These are phyloP conservation scores for Ustilago xerochloae DNA, from an alignment of 1,284 basidiomycete genomes.

Conservation along the genomic window DNA sequence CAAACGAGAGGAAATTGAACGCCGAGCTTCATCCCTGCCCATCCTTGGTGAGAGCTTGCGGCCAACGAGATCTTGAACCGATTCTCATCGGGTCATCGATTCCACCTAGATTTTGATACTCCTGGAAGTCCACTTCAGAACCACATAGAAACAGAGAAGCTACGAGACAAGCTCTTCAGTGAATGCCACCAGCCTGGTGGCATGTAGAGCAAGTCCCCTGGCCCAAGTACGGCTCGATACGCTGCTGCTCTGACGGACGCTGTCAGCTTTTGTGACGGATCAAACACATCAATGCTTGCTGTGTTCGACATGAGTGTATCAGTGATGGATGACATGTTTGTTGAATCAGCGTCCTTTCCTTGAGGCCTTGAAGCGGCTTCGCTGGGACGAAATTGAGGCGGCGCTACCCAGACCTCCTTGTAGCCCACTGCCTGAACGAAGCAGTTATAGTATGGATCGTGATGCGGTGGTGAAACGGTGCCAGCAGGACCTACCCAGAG, in stretches of 20 bases:
- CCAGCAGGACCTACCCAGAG: conserved; percentile 86
- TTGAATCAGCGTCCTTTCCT: not conserved
- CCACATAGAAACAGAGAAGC: conserved; percentile 43
- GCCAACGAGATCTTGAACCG: no score
- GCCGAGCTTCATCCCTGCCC: no score
- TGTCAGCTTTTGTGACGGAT: not conserved
- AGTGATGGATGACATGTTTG: conserved; percentile 10
- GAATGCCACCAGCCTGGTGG: conserved; percentile 61
- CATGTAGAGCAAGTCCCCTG: conserved; percentile 56
- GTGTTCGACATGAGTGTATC: conserved; percentile 51
- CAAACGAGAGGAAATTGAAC: no score
- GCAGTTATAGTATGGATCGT: conserved; percentile 93
- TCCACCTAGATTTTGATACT: not conserved
- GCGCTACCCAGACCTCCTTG: conserved; percentile 93
- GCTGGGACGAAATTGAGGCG: conserved; percentile 69
- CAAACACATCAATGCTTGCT: conserved; percentile 47
- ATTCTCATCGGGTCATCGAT: no score
- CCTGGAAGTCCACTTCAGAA: conserved; percentile 14
- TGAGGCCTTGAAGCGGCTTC: not conserved
- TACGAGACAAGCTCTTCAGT: conserved; percentile 41
- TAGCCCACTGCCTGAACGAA: conserved; percentile 88
- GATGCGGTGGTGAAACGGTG: conserved; percentile 87
- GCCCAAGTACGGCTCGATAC: conserved; percentile 29
- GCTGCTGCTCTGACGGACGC: conserved; percentile 20
- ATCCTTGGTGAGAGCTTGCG: no score